Evolutionary conservation across 176 grass and related monocot genomes (phyloP), one percentile per base, ranked within the genome.

Genomic region (Avena atlantica): DNA sequence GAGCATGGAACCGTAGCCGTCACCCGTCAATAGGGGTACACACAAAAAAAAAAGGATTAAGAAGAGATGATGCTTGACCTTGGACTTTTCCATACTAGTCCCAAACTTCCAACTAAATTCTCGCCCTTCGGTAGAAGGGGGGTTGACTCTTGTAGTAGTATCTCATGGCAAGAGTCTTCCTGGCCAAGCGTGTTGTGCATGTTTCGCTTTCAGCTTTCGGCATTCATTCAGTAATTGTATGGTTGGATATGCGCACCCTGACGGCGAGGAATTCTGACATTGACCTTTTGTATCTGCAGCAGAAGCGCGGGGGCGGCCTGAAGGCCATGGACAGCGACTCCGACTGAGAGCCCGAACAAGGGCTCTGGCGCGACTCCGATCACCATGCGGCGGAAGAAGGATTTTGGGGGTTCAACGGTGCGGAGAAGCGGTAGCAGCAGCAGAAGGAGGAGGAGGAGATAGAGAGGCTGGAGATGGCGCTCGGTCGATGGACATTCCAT

Each of bases 311-410:
- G 48, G 94, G 91, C 20, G 94, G 94, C 9, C 84, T 96, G 61
- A 92, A 92, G 81, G 94, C 89, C 20, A 88, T 96, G 91, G 94
- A 93, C 77, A 85, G 92, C 64, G 88, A 90, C 68, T 91, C 94
- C 12, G 91, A 96, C 27, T 96, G 86, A 40, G 86, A 40, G 53
- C 17, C 7, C 58, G 9, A 0, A 37, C 17, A 24, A 15, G 20
- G 20, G 61, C 79, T 53, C 31, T 8, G 27, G 65, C 7, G 3
- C 12, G 72, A 75, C 72, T 74, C 47, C 23, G 23, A 75, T 0
- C 13, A 75, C 1, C 2, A 13, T 6, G 7, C 72, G 6, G 47
- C 47, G 21, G 72, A 6, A 53, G 64, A 44, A n/a, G 23, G 25
- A 24, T 21, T 19, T 24, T 12, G 3, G 36, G 12, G 12, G 10